Conservation (phyloP, 805 yeast genomes). For the Torulaspora delbrueckii region DNA sequence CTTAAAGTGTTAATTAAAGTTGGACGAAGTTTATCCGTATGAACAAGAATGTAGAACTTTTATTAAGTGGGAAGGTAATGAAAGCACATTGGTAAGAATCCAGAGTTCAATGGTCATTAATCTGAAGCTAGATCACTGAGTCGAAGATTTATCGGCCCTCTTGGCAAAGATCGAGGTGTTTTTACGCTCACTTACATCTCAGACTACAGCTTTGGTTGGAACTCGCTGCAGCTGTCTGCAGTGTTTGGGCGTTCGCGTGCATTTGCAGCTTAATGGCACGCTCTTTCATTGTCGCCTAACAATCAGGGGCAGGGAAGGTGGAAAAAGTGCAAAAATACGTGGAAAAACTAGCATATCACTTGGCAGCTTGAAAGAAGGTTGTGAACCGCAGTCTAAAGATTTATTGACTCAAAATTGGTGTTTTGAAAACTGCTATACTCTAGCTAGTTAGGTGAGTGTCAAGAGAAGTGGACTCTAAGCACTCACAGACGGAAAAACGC, state of each 20-base stretch:
- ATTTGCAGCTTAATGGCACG: background rate
- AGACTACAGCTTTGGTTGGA: too few species aligned
- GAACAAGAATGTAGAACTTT: too few species aligned
- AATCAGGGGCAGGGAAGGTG: slow-evolving; percentile 2
- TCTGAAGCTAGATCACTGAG: too few species aligned
- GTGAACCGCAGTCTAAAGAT: background rate
- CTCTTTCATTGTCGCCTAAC: background rate
- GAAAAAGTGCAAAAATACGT: background rate
- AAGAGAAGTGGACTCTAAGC: background rate
- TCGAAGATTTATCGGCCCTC: too few species aligned
- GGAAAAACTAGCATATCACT: background rate
- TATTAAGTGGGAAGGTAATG: too few species aligned
- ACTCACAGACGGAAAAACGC: background rate
- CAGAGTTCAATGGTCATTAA: too few species aligned
- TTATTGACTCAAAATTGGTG: background rate
- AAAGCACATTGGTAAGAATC: too few species aligned
- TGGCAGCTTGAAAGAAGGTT: background rate
- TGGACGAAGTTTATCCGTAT: too few species aligned
- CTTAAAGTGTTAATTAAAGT: too few species aligned
- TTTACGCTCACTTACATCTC: too few species aligned
- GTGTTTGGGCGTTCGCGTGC: background rate
- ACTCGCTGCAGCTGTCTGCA: background rate
- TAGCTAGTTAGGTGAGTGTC: background rate
- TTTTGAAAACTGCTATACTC: background rate
- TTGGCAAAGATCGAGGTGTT: too few species aligned